A percentile compares a stretch with the other conserved stretches of the same genome.
Evolutionary conservation across 306 rosid genomes (phyloP).

Genomic region (Myrica gale): DNA sequence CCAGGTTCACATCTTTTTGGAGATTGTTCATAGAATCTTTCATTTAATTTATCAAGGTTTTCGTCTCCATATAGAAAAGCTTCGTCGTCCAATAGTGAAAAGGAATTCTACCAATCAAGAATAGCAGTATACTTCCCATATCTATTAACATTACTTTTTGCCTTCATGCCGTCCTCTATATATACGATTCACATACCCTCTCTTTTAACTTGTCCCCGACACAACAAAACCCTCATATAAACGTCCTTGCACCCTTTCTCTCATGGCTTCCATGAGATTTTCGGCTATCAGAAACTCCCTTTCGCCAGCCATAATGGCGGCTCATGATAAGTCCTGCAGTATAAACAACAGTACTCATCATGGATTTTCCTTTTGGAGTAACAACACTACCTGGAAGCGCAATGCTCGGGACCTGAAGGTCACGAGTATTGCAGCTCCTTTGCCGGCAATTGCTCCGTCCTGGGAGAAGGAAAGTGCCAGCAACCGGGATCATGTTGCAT

Average conservation of each 20-base stretch:
- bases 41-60: too few relatives aligned
- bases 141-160: constrained; percentile 2
- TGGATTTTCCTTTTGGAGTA: constrained; percentile 23
- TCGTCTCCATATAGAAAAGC: too few relatives aligned
- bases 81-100: constrained; percentile 51
- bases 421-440: constrained; percentile 49
- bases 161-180: constrained; percentile 25
- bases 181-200: constrained; percentile 22
- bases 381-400: constrained; percentile 14
- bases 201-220: constrained; percentile 19
- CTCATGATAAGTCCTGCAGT: constrained; percentile 20
- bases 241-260: neutral
- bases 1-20: too few relatives aligned
- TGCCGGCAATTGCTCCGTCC: constrained; percentile 35
- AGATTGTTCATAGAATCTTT: too few relatives aligned
- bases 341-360: neutral
- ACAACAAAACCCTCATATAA: neutral
- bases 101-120: constrained; percentile 52
- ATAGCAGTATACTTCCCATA: constrained; percentile 23
- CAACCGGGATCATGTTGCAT: constrained; percentile 62
- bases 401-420: constrained; percentile 31
- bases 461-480: constrained; percentile 17
- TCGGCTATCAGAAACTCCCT: constrained; percentile 27
- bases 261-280: constrained; percentile 49
- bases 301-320: constrained; percentile 26